phyloP scores from a whole-genome alignment of 805 yeast species.

The Clavispora phyllophila region DNA sequence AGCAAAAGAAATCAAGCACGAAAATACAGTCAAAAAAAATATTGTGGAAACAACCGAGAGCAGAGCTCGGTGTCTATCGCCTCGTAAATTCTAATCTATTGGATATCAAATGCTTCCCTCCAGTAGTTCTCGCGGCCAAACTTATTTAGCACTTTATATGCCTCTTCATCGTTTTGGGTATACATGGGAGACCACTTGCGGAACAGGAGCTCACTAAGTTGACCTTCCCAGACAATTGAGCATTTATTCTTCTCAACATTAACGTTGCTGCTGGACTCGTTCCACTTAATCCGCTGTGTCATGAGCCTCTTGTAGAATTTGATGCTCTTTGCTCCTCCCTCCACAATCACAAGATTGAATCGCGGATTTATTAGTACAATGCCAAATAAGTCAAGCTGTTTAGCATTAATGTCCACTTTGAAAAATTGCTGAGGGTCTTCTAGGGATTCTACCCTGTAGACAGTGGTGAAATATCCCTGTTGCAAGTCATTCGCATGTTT shows the following conservation, averaged over 20 bases:
- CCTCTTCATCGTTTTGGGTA: slow-evolving; percentile 47
- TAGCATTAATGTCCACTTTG: slow-evolving; percentile 77
- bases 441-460: slow-evolving; percentile 52
- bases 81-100: neutral
- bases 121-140: slow-evolving; percentile 59
- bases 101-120: slow-evolving; percentile 21
- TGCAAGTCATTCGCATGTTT: slow-evolving; percentile 46
- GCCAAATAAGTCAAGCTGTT: slow-evolving; percentile 65
- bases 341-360: slow-evolving; percentile 61
- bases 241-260: slow-evolving; percentile 45
- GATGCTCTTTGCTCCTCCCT: slow-evolving; percentile 64
- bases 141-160: slow-evolving; percentile 42
- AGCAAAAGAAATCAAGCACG: no score
- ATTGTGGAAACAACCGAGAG: no score
- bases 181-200: slow-evolving; percentile 64
- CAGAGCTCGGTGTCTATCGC: no score
- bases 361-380: slow-evolving; percentile 42
- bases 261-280: slow-evolving; percentile 24
- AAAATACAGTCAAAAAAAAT: no score
- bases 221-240: slow-evolving; percentile 67
- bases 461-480: slow-evolving; percentile 52
- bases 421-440: slow-evolving; percentile 62
- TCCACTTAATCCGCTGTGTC: slow-evolving; percentile 65
- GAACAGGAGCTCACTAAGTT: slow-evolving; percentile 48
- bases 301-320: slow-evolving; percentile 61